Conservation (phyloP, 2,329 filamentous ascomycete species). For the Didymella pinodella region DNA sequence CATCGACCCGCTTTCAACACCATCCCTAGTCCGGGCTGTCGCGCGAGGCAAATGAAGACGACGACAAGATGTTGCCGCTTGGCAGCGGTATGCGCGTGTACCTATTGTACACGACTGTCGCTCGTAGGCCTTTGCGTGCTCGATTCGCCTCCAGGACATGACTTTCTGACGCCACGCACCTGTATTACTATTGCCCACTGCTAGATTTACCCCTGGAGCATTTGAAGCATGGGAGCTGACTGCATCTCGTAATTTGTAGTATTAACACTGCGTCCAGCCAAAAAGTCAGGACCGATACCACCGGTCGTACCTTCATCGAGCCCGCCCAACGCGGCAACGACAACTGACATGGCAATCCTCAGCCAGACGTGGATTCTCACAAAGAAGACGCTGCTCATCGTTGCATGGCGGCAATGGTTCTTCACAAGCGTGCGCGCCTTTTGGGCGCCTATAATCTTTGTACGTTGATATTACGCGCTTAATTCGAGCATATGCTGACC, state of each 20-base stretch:
- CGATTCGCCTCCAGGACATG: constrained; percentile 1
- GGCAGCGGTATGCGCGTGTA: constrained; percentile 7
- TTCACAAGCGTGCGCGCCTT: constrained; percentile 65
- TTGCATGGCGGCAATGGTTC: constrained; percentile 62
- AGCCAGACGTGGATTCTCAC: constrained; percentile 65
- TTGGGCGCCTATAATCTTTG: constrained; percentile 63
- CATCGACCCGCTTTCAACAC: constrained; percentile 23
- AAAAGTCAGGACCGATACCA: not conserved
- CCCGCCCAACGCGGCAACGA: constrained; percentile 28
- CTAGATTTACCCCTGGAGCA: constrained; percentile 5
- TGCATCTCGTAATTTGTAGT: constrained; percentile 14
- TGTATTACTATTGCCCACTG: not conserved
- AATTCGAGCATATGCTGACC: constrained; percentile 18
- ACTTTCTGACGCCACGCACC: not conserved
- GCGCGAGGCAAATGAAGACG: constrained; percentile 23
- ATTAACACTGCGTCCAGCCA: not conserved
- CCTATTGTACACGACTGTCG: not conserved
- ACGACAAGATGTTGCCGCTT: constrained; percentile 21
- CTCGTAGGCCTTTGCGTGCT: constrained; percentile 3
- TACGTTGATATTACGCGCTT: constrained; percentile 24
- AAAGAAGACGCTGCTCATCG: constrained; percentile 65
- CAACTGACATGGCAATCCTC: constrained; percentile 48
- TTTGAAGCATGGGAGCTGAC: constrained; percentile 11
- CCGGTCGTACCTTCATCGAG: constrained; percentile 6
- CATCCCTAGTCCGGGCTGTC: constrained; percentile 14